Conservation (phyloP, 139 green algal genomes). For the Coccomyxa sp. region DNA sequence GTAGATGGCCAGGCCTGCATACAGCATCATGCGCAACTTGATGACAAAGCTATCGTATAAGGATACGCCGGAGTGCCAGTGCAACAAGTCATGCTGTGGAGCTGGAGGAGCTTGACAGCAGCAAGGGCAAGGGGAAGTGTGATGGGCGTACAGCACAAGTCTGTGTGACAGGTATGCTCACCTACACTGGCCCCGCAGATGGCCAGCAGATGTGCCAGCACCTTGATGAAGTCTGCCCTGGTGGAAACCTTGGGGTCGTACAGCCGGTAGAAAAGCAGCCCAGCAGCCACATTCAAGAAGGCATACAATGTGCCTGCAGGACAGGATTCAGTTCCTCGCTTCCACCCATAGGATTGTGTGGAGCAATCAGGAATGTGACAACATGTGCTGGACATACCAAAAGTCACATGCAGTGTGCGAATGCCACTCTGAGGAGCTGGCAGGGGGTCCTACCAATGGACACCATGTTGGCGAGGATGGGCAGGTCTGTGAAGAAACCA, state of each 20-base stretch:
- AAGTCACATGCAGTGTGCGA: no score
- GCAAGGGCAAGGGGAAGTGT: no score
- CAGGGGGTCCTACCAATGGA: no score
- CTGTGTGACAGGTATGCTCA: no score
- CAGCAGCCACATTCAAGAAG: conserved; percentile 67
- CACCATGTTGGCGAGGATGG: conserved; percentile 79
- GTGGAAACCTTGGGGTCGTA: neutral
- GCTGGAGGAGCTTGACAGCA: neutral
- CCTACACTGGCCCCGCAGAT: neutral
- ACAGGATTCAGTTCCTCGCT: no score
- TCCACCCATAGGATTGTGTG: no score
- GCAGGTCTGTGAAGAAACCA: conserved; percentile 73
- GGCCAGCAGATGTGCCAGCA: neutral
- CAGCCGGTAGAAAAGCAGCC: conserved; percentile 3
- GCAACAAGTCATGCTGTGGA: neutral
- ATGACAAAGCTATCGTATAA: neutral
- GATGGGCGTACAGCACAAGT: no score
- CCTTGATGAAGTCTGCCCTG: neutral
- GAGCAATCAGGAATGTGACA: no score
- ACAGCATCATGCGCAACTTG: neutral
- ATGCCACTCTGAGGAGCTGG: no score
- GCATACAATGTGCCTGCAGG: conserved; percentile 84
- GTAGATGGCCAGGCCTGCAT: neutral
- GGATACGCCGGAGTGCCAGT: neutral
- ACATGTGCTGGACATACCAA: no score